Percentiles rank a stretch among this genome's conserved stretches.
Conservation (phyloP, 2,329 filamentous ascomycete species). For the Phialophora macrospora region DNA sequence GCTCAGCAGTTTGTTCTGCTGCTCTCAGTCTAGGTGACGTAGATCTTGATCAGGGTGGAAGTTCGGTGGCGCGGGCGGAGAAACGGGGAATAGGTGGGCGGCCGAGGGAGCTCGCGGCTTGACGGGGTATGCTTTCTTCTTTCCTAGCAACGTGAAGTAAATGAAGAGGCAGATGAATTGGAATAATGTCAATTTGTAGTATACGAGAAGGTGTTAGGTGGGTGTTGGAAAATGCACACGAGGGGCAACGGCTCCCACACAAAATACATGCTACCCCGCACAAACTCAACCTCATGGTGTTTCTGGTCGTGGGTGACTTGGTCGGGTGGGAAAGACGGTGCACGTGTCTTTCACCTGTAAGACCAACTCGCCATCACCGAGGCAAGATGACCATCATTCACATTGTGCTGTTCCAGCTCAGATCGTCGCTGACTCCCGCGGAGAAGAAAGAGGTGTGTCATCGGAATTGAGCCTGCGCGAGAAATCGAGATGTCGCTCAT, state of each 20-base stretch:
- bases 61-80: neutral
- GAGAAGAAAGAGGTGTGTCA: constrained; percentile 61
- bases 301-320: neutral
- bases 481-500: neutral
- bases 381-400: constrained; percentile 66
- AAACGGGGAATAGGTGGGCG: neutral
- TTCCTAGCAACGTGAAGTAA: neutral
- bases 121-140: neutral
- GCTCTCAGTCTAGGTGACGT: neutral
- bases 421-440: constrained; percentile 54
- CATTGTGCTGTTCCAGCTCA: constrained; percentile 71
- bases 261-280: neutral
- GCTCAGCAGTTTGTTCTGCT: neutral
- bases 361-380: neutral
- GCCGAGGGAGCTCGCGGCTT: neutral
- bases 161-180: neutral
- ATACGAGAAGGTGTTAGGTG: neutral
- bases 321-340: neutral
- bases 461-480: neutral
- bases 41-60: neutral
- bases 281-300: neutral
- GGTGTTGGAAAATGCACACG: neutral
- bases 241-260: neutral
- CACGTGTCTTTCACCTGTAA: neutral
- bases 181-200: too few species aligned